Evolutionary conservation across 139 green algal species (phyloP).

Genomic region (Dunaliella primolecta): DNA sequence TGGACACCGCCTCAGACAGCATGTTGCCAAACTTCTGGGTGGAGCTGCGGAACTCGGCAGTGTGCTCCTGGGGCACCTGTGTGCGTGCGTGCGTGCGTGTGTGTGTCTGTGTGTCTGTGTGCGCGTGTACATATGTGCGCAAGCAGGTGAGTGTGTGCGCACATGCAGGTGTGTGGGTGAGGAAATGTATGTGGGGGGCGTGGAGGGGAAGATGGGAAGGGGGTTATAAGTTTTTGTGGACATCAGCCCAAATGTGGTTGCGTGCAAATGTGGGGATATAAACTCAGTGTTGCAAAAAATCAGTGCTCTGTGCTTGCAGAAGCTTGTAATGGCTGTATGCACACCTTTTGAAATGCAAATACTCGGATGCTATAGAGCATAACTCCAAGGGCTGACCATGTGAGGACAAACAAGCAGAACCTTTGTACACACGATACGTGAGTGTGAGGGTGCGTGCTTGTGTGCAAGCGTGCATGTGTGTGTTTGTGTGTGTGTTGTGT

Average conservation of each 20-base stretch:
- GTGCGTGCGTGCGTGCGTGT: constrained; percentile 53
- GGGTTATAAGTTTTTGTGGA: too few relatives aligned
- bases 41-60: constrained; percentile 28
- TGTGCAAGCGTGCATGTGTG: constrained; percentile 33
- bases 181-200: not conserved
- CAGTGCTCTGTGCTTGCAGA: too few relatives aligned
- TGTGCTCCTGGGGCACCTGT: constrained; percentile 50
- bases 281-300: too few relatives aligned
- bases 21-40: constrained; percentile 64
- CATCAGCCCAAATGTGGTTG: too few relatives aligned
- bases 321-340: too few relatives aligned
- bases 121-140: not conserved
- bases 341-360: too few relatives aligned
- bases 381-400: too few relatives aligned
- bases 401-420: too few relatives aligned
- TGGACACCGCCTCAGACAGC: constrained; percentile 68
- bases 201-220: too few relatives aligned
- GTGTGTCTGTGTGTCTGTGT: constrained; percentile 30
- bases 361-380: too few relatives aligned
- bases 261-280: too few relatives aligned
- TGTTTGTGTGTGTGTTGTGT: constrained; percentile 46
- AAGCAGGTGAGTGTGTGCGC: not conserved
- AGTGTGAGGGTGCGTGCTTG: constrained; percentile 50
- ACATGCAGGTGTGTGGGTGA: not conserved
- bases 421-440: too few relatives aligned